A percentile compares a stretch with the other conserved stretches of the same genome.
phyloP scores from a whole-genome alignment of 2,329 filamentous ascomycete species.

The Xylaria sp. region DNA sequence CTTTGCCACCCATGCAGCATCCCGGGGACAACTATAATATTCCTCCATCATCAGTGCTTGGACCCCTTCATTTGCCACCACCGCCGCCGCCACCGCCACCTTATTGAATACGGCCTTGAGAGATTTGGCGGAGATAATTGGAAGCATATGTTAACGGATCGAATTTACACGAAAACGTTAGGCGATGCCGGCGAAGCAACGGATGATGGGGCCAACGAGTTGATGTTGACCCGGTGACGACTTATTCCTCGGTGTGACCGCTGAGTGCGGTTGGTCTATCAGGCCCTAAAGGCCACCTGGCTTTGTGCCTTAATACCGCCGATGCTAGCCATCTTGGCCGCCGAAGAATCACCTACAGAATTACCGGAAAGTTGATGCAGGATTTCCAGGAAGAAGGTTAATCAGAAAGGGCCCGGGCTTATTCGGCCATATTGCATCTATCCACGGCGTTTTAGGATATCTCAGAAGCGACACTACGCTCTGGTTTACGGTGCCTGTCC shows the following conservation, averaged over 20 bases:
- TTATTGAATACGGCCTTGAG: constrained; percentile 14
- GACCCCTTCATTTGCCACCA: constrained; percentile 18
- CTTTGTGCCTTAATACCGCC: constrained; percentile 5
- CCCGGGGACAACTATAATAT: constrained; percentile 22
- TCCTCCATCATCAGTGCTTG: constrained; percentile 25
- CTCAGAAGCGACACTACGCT: constrained; percentile 17
- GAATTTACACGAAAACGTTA: constrained; percentile 5
- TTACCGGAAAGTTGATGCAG: constrained; percentile 11
- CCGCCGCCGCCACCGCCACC: constrained; percentile 9
- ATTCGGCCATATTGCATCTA: constrained; percentile 21
- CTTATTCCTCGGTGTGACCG: neutral
- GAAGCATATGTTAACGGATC: constrained; percentile 1
- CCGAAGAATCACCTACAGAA: constrained; percentile 3
- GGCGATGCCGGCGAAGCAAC: constrained; percentile 11
- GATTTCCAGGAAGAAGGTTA: constrained; percentile 15
- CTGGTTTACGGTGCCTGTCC: constrained; percentile 21
- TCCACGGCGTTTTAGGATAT: constrained; percentile 25
- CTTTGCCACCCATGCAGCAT: constrained; percentile 27
- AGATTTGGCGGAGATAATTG: neutral
- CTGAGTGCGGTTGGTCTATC: neutral
- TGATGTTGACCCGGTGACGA: neutral
- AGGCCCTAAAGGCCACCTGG: neutral
- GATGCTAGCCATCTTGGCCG: constrained; percentile 9
- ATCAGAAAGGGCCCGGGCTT: neutral
- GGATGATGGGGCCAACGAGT: neutral